These are phyloP conservation scores for Polytrichum formosum DNA, from an alignment of 225 moss, liverwort and hornwort genomes.

Conservation along the genomic window DNA sequence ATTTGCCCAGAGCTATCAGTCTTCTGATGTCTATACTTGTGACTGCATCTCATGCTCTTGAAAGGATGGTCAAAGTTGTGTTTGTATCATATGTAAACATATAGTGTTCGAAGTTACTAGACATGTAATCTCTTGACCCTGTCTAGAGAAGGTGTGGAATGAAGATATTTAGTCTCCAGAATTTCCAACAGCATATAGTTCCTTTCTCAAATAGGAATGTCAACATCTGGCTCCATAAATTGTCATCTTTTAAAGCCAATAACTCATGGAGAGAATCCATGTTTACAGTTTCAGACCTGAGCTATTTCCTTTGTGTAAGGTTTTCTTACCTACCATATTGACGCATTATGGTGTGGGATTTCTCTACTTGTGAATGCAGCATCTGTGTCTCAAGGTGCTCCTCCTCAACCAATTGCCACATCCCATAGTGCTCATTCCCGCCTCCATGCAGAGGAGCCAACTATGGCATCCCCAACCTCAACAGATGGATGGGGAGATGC, in stretches of 20 bases:
- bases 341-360: too few species aligned
- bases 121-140: too few species aligned
- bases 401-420: constrained; percentile 47
- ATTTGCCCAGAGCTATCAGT: not conserved
- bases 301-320: not conserved
- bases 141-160: too few species aligned
- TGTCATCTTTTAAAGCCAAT: too few species aligned
- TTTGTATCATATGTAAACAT: too few species aligned
- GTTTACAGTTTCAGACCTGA: too few species aligned
- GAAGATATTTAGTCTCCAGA: too few species aligned
- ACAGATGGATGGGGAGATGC: constrained; percentile 90
- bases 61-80: not conserved
- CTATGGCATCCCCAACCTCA: constrained; percentile 66
- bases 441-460: constrained; percentile 55
- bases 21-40: not conserved
- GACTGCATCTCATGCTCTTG: not conserved
- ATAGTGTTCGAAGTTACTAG: too few species aligned
- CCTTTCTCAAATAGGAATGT: too few species aligned
- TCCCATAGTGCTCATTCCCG: constrained; percentile 34
- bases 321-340: not conserved
- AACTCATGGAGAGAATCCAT: too few species aligned
- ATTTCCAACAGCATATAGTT: too few species aligned
- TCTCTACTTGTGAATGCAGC: constrained; percentile 14
- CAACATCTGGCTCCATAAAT: too few species aligned
- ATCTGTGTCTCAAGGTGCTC: constrained; percentile 41